phyloP scores from a whole-genome alignment of 441 rosid genomes.

The Dalechampia spathulata region DNA sequence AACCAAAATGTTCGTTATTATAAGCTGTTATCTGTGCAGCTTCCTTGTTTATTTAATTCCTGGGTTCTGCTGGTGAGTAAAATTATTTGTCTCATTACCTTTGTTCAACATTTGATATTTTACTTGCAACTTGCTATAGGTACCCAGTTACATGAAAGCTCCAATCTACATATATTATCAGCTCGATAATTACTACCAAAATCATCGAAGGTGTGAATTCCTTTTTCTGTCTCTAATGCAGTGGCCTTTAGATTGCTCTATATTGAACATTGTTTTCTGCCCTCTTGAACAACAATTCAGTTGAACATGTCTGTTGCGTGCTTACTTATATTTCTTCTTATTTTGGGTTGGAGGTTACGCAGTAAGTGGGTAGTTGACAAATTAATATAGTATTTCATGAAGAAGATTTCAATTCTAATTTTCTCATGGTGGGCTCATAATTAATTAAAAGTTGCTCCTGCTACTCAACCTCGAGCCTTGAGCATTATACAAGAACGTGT shows the following conservation, averaged over 20 bases:
- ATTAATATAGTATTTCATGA: too few species aligned
- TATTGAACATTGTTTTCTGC: background rate
- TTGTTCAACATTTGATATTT: slow-evolving; percentile 9
- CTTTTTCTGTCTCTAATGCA: slow-evolving; percentile 11
- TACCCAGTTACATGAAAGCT: slow-evolving; percentile 74
- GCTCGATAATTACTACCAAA: slow-evolving; percentile 88
- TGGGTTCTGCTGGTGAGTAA: background rate
- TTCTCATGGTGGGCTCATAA: too few species aligned
- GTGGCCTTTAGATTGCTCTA: background rate
- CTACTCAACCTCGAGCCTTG: too few species aligned
- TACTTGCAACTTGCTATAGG: slow-evolving; percentile 31
- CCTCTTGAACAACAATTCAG: background rate
- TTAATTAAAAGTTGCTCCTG: too few species aligned
- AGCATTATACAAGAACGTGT: too few species aligned
- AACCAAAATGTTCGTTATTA: background rate
- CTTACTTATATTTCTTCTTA: background rate
- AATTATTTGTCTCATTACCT: background rate
- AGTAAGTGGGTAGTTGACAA: too few species aligned
- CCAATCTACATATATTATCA: slow-evolving; percentile 79
- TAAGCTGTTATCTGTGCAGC: background rate
- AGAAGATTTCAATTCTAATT: too few species aligned
- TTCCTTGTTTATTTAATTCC: background rate
- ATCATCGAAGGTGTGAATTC: slow-evolving; percentile 61
- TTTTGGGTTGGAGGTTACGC: background rate
- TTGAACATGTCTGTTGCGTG: background rate